Conservation (phyloP, 73 alveolate genomes). For the Effrenium voratum region DNA sequence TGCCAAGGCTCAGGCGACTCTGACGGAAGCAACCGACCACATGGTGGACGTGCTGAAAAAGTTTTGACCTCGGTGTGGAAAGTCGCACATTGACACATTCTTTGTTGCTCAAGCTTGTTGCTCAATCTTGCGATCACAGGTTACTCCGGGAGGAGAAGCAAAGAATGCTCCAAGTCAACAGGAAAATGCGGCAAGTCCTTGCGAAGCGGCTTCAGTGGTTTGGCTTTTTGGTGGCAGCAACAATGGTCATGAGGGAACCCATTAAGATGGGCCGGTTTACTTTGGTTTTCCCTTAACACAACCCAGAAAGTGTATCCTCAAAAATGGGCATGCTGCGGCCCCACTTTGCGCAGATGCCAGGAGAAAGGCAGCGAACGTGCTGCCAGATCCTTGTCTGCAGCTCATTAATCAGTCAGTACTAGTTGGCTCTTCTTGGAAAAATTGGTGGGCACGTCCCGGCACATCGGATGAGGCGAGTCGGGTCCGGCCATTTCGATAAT, state of each 20-base stretch:
- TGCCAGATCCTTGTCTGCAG: too few species aligned
- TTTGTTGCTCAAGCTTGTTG: background rate
- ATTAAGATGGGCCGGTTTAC: too few species aligned
- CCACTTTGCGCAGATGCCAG: too few species aligned
- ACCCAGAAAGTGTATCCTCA: too few species aligned
- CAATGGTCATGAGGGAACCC: too few species aligned
- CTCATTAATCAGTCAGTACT: background rate
- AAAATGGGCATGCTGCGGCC: too few species aligned
- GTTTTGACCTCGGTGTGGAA: background rate
- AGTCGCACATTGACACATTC: background rate
- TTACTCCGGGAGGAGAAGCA: background rate
- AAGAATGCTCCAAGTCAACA: background rate
- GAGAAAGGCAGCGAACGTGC: too few species aligned
- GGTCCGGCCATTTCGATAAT: background rate
- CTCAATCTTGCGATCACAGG: background rate
- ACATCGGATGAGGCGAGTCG: background rate
- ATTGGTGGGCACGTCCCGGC: background rate
- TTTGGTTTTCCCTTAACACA: too few species aligned
- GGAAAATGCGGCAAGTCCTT: background rate
- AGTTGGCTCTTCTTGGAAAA: background rate
- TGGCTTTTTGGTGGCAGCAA: background rate
- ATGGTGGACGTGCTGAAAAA: conserved; percentile 65
- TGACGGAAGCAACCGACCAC: conserved; percentile 78
- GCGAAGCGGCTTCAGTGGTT: background rate
- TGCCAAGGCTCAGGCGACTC: conserved; percentile 49